These are phyloP conservation scores for Blastomyces percursus DNA, from an alignment of 2,329 filamentous ascomycete genomes.

Conservation along the genomic window DNA sequence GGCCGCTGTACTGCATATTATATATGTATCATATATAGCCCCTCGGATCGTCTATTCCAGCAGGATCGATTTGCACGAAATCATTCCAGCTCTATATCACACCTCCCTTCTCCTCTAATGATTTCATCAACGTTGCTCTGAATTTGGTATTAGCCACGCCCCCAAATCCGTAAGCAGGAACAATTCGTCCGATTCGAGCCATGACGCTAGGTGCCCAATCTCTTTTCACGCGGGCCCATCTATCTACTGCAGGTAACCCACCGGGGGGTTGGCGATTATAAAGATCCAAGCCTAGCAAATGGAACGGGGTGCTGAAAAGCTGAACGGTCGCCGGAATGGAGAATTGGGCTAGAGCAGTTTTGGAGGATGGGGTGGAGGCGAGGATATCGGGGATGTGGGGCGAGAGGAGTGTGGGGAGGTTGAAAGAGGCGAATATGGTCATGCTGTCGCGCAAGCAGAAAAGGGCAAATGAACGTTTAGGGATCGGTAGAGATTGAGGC, in stretches of 20 bases:
- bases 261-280: constrained; percentile 57
- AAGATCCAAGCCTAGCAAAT: constrained; percentile 72
- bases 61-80: background rate
- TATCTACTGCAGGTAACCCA: constrained; percentile 43
- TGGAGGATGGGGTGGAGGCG: constrained; percentile 34
- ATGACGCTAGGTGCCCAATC: constrained; percentile 66
- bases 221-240: constrained; percentile 55
- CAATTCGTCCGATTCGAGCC: constrained; percentile 71
- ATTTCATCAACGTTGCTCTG: constrained; percentile 55
- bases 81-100: background rate
- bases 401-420: constrained; percentile 68
- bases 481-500: constrained; percentile 40
- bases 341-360: constrained; percentile 62
- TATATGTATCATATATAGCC: background rate
- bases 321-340: constrained; percentile 68
- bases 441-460: constrained; percentile 76
- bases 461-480: constrained; percentile 59
- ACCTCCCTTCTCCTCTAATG: constrained; percentile 35
- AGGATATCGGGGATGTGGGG: constrained; percentile 52
- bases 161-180: constrained; percentile 80
- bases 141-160: constrained; percentile 74
- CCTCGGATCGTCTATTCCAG: background rate
- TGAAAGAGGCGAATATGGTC: constrained; percentile 88
- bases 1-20: background rate
- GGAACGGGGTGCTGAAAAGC: constrained; percentile 68